phyloP scores from a whole-genome alignment of 257 asterid species.

The Perilla frutescens region DNA sequence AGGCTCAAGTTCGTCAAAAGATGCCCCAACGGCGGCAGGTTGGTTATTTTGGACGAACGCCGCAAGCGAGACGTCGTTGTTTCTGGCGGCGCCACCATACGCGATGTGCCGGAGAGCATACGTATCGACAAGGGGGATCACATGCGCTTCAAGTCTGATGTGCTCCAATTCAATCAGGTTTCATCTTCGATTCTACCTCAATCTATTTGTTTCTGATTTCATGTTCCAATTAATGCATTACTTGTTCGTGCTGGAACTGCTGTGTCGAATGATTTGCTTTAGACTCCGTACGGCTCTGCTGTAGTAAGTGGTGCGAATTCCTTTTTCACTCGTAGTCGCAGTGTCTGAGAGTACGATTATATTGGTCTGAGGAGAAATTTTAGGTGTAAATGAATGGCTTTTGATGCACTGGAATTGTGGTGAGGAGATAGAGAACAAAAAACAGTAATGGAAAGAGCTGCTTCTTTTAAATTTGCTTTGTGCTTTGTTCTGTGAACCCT shows the following conservation, averaged over 20 bases:
- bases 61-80: conserved; percentile 68
- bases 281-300: not conserved
- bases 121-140: conserved; percentile 92
- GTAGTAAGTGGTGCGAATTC: not conserved
- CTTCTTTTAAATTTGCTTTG: not conserved
- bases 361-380: not conserved
- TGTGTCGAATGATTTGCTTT: not conserved
- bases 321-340: not conserved
- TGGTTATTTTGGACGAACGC: conserved; percentile 65
- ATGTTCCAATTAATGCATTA: not conserved
- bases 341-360: not conserved
- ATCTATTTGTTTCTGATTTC: not conserved
- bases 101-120: conserved; percentile 75
- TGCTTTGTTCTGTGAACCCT: conserved; percentile 10
- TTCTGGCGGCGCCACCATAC: conserved; percentile 76
- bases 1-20: conserved; percentile 83
- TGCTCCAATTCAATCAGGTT: conserved; percentile 92
- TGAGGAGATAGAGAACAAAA: not conserved
- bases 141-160: conserved; percentile 91
- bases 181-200: not conserved
- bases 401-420: not conserved
- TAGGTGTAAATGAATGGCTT: not conserved
- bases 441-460: not conserved
- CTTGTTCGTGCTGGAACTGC: not conserved
- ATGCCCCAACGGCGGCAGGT: conserved; percentile 64